Evolutionary conservation across 2,329 filamentous ascomycete genomes (phyloP).

Genomic region (Curvularia verruculosa): DNA sequence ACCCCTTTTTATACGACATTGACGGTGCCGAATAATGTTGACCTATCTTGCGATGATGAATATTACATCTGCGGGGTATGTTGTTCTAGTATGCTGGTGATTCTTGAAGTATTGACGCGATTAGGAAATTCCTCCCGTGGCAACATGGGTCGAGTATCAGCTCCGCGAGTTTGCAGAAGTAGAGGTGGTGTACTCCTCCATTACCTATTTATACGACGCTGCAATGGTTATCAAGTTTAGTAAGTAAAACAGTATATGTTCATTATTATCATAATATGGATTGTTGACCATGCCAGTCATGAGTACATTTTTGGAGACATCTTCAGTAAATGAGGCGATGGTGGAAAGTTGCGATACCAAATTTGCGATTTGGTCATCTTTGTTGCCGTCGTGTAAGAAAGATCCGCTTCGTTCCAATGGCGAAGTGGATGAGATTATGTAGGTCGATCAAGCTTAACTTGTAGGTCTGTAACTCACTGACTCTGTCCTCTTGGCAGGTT

Average conservation of each 20-base stretch:
- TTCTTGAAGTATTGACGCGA: conserved; percentile 1
- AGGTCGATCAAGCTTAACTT: not conserved
- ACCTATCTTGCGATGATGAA: conserved; percentile 80
- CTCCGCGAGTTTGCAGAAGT: conserved; percentile 73
- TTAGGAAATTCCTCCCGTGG: conserved; percentile 40
- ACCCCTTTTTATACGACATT: conserved; percentile 70
- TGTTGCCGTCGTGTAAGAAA: conserved; percentile 74
- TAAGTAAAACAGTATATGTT: conserved; percentile 4
- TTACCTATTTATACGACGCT: conserved; percentile 79
- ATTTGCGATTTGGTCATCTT: conserved; percentile 75
- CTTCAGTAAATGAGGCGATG: conserved; percentile 54
- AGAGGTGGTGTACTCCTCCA: conserved; percentile 77
- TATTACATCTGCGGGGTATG: conserved; percentile 59
- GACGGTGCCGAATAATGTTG: conserved; percentile 68
- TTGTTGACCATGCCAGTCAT: conserved; percentile 53
- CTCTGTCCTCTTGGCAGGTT: conserved; percentile 54
- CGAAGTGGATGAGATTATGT: conserved; percentile 80
- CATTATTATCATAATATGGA: not conserved
- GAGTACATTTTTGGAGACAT: conserved; percentile 42
- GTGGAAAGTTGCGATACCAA: conserved; percentile 70
- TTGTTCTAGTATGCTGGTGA: not conserved
- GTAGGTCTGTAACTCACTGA: not conserved
- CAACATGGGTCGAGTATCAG: conserved; percentile 74
- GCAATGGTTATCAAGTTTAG: conserved; percentile 72
- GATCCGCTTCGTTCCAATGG: conserved; percentile 72